Base-by-base conservation (phyloP, 2,329 filamentous ascomycete species). In the Calonectria pauciramosa region DNA sequence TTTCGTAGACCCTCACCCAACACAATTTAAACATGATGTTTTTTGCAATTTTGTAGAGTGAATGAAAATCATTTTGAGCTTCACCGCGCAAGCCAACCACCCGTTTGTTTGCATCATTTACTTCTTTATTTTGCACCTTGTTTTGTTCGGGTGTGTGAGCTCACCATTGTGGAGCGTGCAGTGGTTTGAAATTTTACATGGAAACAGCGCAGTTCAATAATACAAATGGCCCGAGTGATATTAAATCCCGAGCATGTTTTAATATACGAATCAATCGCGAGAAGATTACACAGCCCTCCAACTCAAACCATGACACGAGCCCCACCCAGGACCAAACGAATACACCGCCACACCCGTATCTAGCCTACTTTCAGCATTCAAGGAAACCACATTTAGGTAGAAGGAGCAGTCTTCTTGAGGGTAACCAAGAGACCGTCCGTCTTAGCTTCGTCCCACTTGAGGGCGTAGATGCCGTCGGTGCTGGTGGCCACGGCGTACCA, bases 351-450 rank as follows among this genome's bases (percentile, higher is more conserved):
- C 20, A 47, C 44, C n/a, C 23, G 44, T 47, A 47, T 23, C 44
- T 47, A 47, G 20, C 44, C 20, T 23, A 47, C 18, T 3, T 47
- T 5, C 4, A 47, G 20, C 5, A 47, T 23, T 47, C 44, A 47
- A 47, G 41, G 41, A 44, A 47, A n/a, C n/a, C 20, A 1, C 8
- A 47, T 13, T 41, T 63, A 63, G 56, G 23, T 30, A 36, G 72
- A 72, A 52, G 72, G 72, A 14, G 72, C 69, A 38, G 69, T 74
- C 36, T 54, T 72, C 69, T 71, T 74, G 9, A 74, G 38, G 8
- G 69, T 74, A 38, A 74, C 54, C 36, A 69, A 36, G 14, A 72
- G 56, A 4, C 56, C 56, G 16, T 26, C 16, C 1, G 56, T 51
- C 23, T 72, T 69, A 10, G 32, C 69, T 18, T 41, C 30, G 44